Base-by-base conservation (phyloP, 352 stramenopile genomes). In the Thalassiosira pacifica region DNA sequence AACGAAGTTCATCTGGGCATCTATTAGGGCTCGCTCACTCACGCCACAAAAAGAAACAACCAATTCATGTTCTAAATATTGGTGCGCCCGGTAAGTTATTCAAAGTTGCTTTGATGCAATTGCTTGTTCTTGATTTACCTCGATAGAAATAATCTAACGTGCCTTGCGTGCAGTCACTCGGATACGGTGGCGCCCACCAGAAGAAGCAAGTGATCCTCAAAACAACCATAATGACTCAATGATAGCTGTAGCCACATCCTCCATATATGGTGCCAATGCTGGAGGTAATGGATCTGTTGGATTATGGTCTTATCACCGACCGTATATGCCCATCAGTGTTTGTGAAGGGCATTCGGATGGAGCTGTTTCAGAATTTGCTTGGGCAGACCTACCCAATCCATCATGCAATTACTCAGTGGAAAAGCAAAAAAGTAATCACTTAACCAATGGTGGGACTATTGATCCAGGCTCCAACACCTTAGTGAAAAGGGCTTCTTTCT, bases 301-400 rank as follows among this genome's bases (percentile, higher is more conserved):
- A 48, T 59, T 96, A 16, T 96, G 91, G 91, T 93, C 90, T 8
- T 90, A 64, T 67, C 60, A 90, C 64, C 75, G 88, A n/a, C 90
- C 89, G 4, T 95, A 90, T 73, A 91, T 94, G 85, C 88, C 92
- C 5, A 59, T 96, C 0, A 92, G 88, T 78, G 74, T 96, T 45
- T 84, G 92, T 24, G 90, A 96, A 75, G 91, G 91, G n/a, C 92
- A 95, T 59, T 57, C 79, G 64, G 88, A 94, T 79, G 90, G 91
- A 29, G 88, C 91, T 27, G 86, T 94, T n/a, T 72, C 82, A 63
- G 90, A 93, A 72, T 93, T 95, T 85, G 74, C 84, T 27, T 95
- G 91, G 91, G 55, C 89, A 26, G 66, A 88, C 29, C 89, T 77
- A 24, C 84, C 89, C 45, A 19, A 59, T 78, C 60, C 31, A 11